Conservation (phyloP, 2,329 filamentous ascomycete genomes). For the Nectriaceae sp. region DNA sequence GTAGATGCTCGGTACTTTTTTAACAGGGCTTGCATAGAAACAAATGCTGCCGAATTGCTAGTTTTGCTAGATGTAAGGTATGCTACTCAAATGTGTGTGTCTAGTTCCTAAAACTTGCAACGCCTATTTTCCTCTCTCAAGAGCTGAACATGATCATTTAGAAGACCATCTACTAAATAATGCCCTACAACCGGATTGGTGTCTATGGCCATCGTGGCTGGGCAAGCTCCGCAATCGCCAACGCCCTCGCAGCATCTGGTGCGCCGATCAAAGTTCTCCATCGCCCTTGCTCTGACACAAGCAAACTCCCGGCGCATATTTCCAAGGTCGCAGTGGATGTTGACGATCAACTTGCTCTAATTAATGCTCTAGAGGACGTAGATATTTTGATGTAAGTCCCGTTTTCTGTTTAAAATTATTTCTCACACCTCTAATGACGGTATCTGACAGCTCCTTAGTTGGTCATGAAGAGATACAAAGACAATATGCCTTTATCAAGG, state of each 20-base stretch:
- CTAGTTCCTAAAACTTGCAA: too few species aligned
- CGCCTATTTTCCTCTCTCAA: too few species aligned
- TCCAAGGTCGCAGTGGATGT: constrained; percentile 2
- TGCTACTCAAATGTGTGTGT: too few species aligned
- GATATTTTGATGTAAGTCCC: constrained; percentile 6
- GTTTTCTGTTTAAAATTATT: background rate
- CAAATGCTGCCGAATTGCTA: background rate
- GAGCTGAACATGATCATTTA: too few species aligned
- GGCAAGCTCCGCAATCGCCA: constrained; percentile 4
- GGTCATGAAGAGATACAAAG: constrained; percentile 4
- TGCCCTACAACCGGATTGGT: constrained; percentile 5
- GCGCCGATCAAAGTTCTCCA: constrained; percentile 4
- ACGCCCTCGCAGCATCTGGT: constrained; percentile 1
- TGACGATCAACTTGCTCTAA: background rate
- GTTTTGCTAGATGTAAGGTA: background rate
- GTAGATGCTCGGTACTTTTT: background rate
- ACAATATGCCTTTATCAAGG: constrained; percentile 3
- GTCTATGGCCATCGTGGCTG: constrained; percentile 6
- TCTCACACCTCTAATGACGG: background rate
- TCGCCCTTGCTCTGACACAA: constrained; percentile 1
- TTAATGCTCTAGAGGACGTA: constrained; percentile 1
- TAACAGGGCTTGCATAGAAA: background rate
- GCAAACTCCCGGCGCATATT: background rate
- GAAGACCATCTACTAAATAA: too few species aligned
- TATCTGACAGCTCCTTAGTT: constrained; percentile 1